Conservation (phyloP, 768 basidiomycete species). For the Mycena rosella region DNA sequence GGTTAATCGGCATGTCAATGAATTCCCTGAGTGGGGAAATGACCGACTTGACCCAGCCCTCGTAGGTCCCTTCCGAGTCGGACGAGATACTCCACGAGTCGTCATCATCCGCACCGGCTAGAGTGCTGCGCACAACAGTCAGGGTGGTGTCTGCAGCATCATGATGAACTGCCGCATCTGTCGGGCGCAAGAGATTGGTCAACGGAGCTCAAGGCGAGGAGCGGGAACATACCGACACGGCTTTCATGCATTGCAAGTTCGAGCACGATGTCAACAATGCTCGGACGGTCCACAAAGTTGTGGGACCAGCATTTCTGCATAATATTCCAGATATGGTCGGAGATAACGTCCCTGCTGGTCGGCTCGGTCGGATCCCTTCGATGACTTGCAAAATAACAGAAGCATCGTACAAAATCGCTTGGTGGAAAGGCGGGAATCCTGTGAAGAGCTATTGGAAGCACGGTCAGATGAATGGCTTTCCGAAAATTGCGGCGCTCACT, state of each 20-base stretch:
- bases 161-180: background rate
- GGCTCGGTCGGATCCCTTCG: conserved; percentile 1
- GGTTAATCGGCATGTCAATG: conserved; percentile 56
- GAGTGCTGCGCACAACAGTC: too few relatives aligned
- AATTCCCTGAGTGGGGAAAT: conserved; percentile 53
- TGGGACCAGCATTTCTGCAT: conserved; percentile 33
- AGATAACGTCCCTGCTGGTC: conserved; percentile 15
- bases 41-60: conserved; percentile 52
- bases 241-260: conserved; percentile 6
- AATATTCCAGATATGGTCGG: conserved; percentile 30
- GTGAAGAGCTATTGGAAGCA: conserved; percentile 19
- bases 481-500: background rate
- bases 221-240: background rate
- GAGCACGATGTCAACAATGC: conserved; percentile 13
- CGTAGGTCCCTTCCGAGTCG: conserved; percentile 34
- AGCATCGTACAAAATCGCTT: conserved; percentile 10
- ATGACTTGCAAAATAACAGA: conserved; percentile 29
- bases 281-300: conserved; percentile 26
- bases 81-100: background rate
- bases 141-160: background rate
- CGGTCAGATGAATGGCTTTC: too few relatives aligned
- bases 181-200: background rate
- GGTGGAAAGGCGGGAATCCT: conserved; percentile 27
- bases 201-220: background rate
- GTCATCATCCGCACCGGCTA: background rate